Base-by-base conservation (phyloP, 2,329 filamentous ascomycete genomes). In the Thelonectria rubi region DNA sequence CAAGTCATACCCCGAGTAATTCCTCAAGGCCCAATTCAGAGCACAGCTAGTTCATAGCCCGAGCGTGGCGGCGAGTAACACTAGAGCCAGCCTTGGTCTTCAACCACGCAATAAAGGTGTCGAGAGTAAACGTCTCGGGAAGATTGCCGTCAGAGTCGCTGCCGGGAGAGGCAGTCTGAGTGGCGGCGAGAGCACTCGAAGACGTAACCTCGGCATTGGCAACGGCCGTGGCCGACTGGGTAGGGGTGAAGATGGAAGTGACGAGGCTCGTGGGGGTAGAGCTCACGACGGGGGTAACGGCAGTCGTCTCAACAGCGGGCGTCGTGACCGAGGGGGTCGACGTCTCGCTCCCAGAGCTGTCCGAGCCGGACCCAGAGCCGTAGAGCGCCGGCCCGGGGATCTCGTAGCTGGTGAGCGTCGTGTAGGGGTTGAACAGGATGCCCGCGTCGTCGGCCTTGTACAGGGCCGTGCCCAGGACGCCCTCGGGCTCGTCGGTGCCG, bases 401-500 rank as follows among this genome's bases (percentile, higher is more conserved):
- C 14, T 68, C 60, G 60, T 75, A 75, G 57, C 58, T 67, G 14
- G 51, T 64, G 26, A 71, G 18, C 1, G 63, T 64, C 21, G 62
- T 62, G 68, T 75, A 75, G 46, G 72, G 72, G 60, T 76, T 71
- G 56, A 77, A 76, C 50, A 69, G 62, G 54, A 76, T 75, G 47
- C 75, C 75, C 2, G 72, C 58, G 58, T 76, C 73, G n/a, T 65
- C 66, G 39, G 69, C 49, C 12, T 65, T 72, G 67, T 75, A 70
- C 30, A 75, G 71, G 49, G 71, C 64, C 30, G 73, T 73, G 15
- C 70, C 74, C n/a, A 77, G 55, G 15, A 72, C 72, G 37, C 74
- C 75, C 60, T 70, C 68, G 42, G 75, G 74, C 45, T 66, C 73
- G 7, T 77, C 76, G 15, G 72, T 71, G 30, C 77, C 77, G 21